These are phyloP conservation scores for Globisporangium lucens DNA, from an alignment of 352 stramenopile species.

Conservation along the genomic window DNA sequence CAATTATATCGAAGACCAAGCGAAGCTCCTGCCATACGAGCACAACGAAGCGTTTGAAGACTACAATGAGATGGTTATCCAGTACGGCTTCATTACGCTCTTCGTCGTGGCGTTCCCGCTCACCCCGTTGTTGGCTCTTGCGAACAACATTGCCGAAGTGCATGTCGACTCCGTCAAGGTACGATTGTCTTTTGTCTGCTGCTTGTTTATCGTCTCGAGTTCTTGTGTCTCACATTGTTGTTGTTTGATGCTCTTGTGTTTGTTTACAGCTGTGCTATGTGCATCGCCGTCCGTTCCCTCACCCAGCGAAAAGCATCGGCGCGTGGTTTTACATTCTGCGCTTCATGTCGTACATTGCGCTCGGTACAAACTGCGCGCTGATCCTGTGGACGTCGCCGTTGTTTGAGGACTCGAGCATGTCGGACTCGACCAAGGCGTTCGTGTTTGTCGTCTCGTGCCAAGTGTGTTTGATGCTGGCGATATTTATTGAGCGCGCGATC, in stretches of 20 bases:
- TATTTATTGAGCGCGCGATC: conserved; percentile 58
- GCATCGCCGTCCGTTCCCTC: conserved; percentile 73
- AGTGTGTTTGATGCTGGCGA: conserved; percentile 60
- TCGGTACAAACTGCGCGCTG: conserved; percentile 76
- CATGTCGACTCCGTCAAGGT: conserved; percentile 84
- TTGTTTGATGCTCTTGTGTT: background rate
- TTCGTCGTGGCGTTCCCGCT: conserved; percentile 94
- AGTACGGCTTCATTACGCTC: conserved; percentile 95
- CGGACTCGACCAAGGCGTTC: conserved; percentile 45
- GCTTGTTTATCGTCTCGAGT: background rate
- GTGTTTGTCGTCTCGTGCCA: conserved; percentile 71
- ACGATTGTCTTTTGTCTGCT: background rate
- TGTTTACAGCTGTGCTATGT: conserved; percentile 56
- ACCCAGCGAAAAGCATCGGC: conserved; percentile 86
- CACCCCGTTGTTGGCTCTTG: conserved; percentile 86
- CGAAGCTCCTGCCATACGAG: conserved; percentile 81
- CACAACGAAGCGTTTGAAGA: conserved; percentile 83
- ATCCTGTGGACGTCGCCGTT: conserved; percentile 83
- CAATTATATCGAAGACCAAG: conserved; percentile 85
- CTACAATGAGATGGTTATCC: conserved; percentile 91
- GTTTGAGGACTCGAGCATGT: conserved; percentile 38
- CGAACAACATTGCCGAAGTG: conserved; percentile 91
- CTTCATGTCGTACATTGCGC: conserved; percentile 76
- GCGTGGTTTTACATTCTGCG: conserved; percentile 90
- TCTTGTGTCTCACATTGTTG: background rate